Percentiles rank a stretch among this genome's conserved stretches.
Conservation (phyloP, 1,284 basidiomycete species). For the Fomitiporia mediterranea region DNA sequence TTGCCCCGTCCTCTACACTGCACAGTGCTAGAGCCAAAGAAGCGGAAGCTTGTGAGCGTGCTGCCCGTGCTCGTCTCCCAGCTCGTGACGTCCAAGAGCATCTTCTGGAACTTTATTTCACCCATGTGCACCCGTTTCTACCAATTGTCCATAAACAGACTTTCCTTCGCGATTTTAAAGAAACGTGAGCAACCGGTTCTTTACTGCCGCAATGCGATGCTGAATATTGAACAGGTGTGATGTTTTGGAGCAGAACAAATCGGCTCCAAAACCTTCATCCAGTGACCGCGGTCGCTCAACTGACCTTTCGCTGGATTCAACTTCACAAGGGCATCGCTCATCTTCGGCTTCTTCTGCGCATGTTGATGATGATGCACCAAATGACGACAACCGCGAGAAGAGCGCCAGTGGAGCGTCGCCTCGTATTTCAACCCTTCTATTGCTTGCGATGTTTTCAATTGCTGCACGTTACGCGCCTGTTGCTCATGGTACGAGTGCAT, state of each 20-base stretch:
- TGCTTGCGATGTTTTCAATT: conserved; percentile 74
- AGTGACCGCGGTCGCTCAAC: not conserved
- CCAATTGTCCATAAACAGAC: conserved; percentile 68
- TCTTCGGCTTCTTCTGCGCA: conserved; percentile 3
- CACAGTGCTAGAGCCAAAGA: conserved; percentile 22
- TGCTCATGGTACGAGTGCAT: conserved; percentile 18
- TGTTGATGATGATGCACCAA: conserved; percentile 29
- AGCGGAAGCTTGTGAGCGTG: conserved; percentile 36
- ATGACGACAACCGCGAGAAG: conserved; percentile 28
- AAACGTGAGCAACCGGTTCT: conserved; percentile 31
- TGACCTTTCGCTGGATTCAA: not conserved
- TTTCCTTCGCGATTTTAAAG: conserved; percentile 59
- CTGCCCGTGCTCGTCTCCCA: conserved; percentile 41
- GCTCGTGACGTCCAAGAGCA: conserved; percentile 55
- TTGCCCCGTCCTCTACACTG: conserved; percentile 33
- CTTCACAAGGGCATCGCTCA: not conserved
- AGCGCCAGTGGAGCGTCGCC: conserved; percentile 31
- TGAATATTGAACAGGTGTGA: conserved; percentile 7
- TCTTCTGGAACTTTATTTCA: conserved; percentile 72
- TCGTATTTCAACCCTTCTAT: conserved; percentile 59
- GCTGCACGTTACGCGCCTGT: conserved; percentile 60
- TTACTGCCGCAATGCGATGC: not conserved
- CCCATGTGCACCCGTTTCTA: conserved; percentile 70
- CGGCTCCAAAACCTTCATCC: not conserved
- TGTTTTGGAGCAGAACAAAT: not conserved